These are phyloP conservation scores for Arabidopsis arenosa DNA, from an alignment of 345 rosid species.

Conservation along the genomic window DNA sequence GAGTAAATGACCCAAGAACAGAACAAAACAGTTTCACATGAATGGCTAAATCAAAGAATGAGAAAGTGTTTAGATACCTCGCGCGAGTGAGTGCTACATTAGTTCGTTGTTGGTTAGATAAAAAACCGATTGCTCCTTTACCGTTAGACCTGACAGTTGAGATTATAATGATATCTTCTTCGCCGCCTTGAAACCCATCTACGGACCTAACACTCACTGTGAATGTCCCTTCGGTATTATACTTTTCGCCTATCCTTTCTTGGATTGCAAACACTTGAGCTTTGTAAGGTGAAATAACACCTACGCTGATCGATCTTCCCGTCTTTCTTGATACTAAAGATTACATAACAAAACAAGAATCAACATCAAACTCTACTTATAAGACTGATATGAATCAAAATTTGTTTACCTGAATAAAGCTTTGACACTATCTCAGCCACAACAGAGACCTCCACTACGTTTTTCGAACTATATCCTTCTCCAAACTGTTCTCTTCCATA, in stretches of 20 bases:
- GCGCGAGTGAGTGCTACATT: slow-evolving; percentile 56
- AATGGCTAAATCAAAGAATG: background rate
- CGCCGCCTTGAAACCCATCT: slow-evolving; percentile 64
- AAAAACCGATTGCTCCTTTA: slow-evolving; percentile 50
- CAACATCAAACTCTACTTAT: background rate
- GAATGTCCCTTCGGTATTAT: slow-evolving; percentile 32
- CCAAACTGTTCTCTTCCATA: slow-evolving; percentile 46
- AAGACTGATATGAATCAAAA: background rate
- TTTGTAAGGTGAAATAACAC: slow-evolving; percentile 60
- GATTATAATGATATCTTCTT: slow-evolving; percentile 57
- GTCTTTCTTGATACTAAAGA: slow-evolving; percentile 41
- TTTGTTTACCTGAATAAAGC: slow-evolving; percentile 50
- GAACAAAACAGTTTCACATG: slow-evolving; percentile 7
- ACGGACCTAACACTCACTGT: slow-evolving; percentile 49
- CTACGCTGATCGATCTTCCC: slow-evolving; percentile 36
- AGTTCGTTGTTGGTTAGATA: slow-evolving; percentile 48
- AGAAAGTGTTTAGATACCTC: slow-evolving; percentile 39
- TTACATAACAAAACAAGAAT: slow-evolving; percentile 17
- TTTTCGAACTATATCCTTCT: slow-evolving; percentile 44
- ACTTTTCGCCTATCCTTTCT: slow-evolving; percentile 44
- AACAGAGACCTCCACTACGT: slow-evolving; percentile 51
- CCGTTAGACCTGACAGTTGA: slow-evolving; percentile 57
- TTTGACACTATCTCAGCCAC: slow-evolving; percentile 45
- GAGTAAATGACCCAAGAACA: background rate
- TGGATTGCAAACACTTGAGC: slow-evolving; percentile 60